phyloP scores from a whole-genome alignment of 164 flowering plant species.

The Taxillus chinensis region DNA sequence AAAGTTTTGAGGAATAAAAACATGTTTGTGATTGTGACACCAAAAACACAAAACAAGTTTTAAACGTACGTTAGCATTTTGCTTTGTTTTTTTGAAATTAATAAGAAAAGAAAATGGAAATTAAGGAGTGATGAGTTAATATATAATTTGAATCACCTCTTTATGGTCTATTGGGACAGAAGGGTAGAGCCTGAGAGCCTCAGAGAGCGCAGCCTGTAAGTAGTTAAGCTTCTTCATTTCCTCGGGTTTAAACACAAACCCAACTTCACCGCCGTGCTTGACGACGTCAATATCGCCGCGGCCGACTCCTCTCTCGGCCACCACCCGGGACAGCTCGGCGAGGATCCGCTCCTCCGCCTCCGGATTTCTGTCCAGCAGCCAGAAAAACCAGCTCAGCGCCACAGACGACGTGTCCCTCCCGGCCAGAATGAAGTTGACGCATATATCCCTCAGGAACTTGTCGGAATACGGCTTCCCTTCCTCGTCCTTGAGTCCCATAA shows the following conservation, averaged over 20 bases:
- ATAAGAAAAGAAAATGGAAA: neutral
- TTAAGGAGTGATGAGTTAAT: neutral
- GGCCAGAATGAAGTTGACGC: constrained; percentile 85
- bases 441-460: constrained; percentile 71
- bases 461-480: constrained; percentile 51
- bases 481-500: constrained; percentile 70
- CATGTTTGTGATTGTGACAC: too few species aligned
- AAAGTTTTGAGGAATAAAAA: too few species aligned
- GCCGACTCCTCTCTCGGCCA: constrained; percentile 23
- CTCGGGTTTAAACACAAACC: constrained; percentile 49
- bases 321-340: constrained; percentile 38
- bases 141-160: constrained; percentile 49
- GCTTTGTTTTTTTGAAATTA: too few species aligned
- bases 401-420: constrained; percentile 95
- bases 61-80: too few species aligned
- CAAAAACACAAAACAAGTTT: too few species aligned
- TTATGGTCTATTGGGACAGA: constrained; percentile 92
- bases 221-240: constrained; percentile 92
- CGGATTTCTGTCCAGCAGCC: constrained; percentile 57
- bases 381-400: constrained; percentile 90
- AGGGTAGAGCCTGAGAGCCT: constrained; percentile 83
- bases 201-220: constrained; percentile 84
- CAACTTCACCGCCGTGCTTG: too few species aligned
- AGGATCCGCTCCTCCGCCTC: constrained; percentile 54
- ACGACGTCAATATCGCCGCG: neutral